phyloP scores from a whole-genome alignment of 352 stramenopile species.

The Blastocystis sp. region DNA sequence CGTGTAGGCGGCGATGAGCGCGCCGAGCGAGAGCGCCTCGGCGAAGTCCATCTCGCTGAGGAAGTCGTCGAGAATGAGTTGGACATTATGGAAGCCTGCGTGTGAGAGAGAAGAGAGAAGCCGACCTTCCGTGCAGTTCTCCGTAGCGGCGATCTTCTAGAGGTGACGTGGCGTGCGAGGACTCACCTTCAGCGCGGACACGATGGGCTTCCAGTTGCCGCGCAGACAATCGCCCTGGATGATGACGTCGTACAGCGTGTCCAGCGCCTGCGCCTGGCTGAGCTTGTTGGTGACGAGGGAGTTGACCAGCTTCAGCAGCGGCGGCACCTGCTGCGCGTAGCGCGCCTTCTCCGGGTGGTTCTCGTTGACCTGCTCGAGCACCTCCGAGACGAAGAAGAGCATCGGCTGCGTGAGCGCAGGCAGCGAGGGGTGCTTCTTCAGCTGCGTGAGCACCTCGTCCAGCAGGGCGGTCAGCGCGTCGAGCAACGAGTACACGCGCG shows the following conservation, averaged over 20 bases:
- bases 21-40: not conserved
- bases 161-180: not conserved
- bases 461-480: not conserved
- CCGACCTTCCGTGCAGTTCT: constrained; percentile 5
- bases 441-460: not conserved
- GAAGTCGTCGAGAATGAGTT: constrained; percentile 38
- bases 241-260: constrained; percentile 41
- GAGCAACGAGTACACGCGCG: not conserved
- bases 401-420: not conserved
- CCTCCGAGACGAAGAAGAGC: not conserved
- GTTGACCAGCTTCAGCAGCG: constrained; percentile 1
- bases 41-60: constrained; percentile 30
- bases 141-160: constrained; percentile 18
- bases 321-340: not conserved
- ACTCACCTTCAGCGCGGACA: constrained; percentile 11
- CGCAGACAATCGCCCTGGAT: constrained; percentile 36
- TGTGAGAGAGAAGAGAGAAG: not conserved
- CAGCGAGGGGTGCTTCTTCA: not conserved
- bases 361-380: constrained; percentile 35
- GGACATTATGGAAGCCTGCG: not conserved
- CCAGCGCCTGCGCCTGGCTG: not conserved
- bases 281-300: not conserved
- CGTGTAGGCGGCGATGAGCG: constrained; percentile 12
- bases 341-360: not conserved
- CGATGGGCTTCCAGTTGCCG: constrained; percentile 29